Base-by-base conservation (phyloP, 1,284 basidiomycete genomes). In the Heterobasidion occidentale region DNA sequence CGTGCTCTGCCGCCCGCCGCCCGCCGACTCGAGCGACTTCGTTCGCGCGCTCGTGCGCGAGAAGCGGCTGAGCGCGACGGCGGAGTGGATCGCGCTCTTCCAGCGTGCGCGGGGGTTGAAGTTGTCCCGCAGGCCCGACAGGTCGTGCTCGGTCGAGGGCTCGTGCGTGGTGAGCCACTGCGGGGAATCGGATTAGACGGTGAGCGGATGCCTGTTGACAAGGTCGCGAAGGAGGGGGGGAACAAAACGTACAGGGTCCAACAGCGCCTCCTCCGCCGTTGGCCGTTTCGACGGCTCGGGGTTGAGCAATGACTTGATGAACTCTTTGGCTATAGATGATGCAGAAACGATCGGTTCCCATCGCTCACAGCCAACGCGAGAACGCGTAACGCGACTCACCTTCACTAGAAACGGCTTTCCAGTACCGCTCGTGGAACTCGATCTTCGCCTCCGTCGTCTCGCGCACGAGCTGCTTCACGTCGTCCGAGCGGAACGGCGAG, bases 371-470 rank as follows among this genome's bases (percentile, higher is more conserved):
- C n/a, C 38, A 42, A 3, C 38, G 8, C 12, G n/a, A 42, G 8
- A 42, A 12, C 38, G n/a, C 11, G 38, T 34, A 19, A 8, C 19
- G 14, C 6, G 35, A 62, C 65, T 3, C 47, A 88, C 90, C 90
- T 70, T 86, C 79, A 3, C 73, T 64, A 2, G 87, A 90, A 36
- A 97, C 83, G 61, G 96, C 95, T 68, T 85, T 84, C 96, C 96
- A 99, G 64, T 95, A 98, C 42, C 86, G 81, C 33, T 95, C 91
- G 64, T 96, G 92, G 69, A 98, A 98, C 63, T 90, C 86, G 54
- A 98, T 81, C 63, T 85, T 87, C 1, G 88, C 94, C 36, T 82
- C 79, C 1, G 84, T 88, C 15, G 92, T 95, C 69, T 98, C 94
- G 38, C 83, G 79, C 52, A 91, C 79, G 52, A 98, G 78, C 57